Evolutionary conservation across 2,329 filamentous ascomycete species (phyloP), one percentile per base, ranked within the genome.

Genomic region (Calonectria ilicicola): DNA sequence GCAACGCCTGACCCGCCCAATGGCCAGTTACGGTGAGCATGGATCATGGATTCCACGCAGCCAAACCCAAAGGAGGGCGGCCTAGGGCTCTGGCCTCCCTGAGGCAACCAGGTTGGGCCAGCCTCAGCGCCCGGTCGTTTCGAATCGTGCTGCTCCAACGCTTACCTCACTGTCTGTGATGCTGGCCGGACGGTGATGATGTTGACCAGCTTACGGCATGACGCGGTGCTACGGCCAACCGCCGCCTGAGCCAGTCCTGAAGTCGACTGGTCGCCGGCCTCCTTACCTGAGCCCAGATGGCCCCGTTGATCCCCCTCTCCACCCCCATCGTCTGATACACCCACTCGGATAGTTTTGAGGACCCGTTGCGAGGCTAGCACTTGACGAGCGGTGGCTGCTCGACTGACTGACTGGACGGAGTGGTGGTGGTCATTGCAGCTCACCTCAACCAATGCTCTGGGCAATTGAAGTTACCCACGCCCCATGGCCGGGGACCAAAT

Each of bases 111-210:
- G 49, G 47, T 56, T 40, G 21, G 44, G 53, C 64, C 64, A 56
- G 64, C 64, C 64, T 56, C 47, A 56, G 35, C 64, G 47, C 38
- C 49, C 23, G 47, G 64, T 40, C 64, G 64, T 66, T 66, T 56
- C 35, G 64, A 51, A 56, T 56, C 64, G 38, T 46, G 64, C 38
- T 65, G 32, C 46, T 40, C 32, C 44, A 23, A 46, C 47, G 32
- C 32, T 17, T 47, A 21, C 44, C 44, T 47, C 44, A 12, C 44
- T 47, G 29, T 23, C 29, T 60, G 58, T 23, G 40, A 17, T 42
- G 58, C 58, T 63, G 58, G 47, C 64, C 64, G 47, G 23, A 60
- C 19, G 53, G 53, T 21, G 44, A 17, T 60, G 53, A 60, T 35
- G 38, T 5, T 23, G 53, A 60, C 53, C 21, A 40, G 53, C 53